These are phyloP conservation scores for Amaranthus tricolor DNA, from an alignment of 179 eudicot genomes.

Conservation along the genomic window DNA sequence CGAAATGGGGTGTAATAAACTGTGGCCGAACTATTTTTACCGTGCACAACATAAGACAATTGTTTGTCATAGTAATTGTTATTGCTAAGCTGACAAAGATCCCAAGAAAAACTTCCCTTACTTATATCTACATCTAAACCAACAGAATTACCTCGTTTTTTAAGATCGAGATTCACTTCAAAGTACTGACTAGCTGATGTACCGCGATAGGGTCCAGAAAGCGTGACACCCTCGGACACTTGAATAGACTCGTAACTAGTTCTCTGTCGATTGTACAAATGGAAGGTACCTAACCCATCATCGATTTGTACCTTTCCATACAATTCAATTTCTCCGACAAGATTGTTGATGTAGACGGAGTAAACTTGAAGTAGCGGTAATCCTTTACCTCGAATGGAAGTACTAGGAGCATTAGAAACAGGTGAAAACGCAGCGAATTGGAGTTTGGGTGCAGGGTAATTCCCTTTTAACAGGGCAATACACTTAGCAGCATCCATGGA, in stretches of 20 bases:
- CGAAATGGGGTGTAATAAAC: conserved; percentile 17
- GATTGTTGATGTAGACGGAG: conserved; percentile 1
- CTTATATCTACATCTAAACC: conserved; percentile 7
- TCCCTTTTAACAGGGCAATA: conserved; percentile 10
- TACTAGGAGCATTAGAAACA: neutral
- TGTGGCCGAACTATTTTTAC: conserved; percentile 13
- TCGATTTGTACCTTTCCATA: conserved; percentile 12
- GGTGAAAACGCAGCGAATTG: neutral
- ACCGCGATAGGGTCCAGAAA: conserved; percentile 10
- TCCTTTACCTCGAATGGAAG: neutral
- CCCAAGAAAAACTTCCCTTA: conserved; percentile 6
- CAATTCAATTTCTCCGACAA: conserved; percentile 5
- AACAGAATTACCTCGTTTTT: neutral
- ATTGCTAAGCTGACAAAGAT: conserved; percentile 9
- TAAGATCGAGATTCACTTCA: conserved; percentile 5
- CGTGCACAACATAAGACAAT: neutral
- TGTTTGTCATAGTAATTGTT: conserved; percentile 7
- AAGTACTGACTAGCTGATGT: neutral
- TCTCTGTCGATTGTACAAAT: conserved; percentile 15
- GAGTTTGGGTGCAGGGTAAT: neutral
- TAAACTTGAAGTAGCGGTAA: conserved; percentile 10
- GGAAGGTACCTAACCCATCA: conserved; percentile 11
- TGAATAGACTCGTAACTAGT: conserved; percentile 1
- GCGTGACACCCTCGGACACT: neutral
- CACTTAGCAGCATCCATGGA: conserved; percentile 13